Evolutionary conservation across 371 early-diverging fungal genomes (phyloP).

Genomic region (Coemansia sp.): DNA sequence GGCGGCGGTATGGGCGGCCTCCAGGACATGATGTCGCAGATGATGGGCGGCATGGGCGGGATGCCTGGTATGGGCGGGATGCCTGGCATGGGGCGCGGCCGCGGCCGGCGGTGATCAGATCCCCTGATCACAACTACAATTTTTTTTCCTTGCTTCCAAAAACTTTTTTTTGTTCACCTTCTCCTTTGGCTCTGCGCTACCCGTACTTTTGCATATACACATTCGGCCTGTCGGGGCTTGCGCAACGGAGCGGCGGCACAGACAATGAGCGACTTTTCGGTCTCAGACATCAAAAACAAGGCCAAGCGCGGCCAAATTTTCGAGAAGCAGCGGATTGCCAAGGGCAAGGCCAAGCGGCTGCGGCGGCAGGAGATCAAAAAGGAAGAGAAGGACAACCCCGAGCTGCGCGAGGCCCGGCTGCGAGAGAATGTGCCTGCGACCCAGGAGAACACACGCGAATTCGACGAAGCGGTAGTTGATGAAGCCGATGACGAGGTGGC

Average conservation of each 20-base stretch:
- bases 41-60: slow-evolving; percentile 39
- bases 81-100: background rate
- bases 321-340: slow-evolving; percentile 68
- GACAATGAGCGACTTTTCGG: background rate
- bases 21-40: slow-evolving; percentile 64
- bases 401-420: slow-evolving; percentile 85
- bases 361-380: slow-evolving; percentile 69
- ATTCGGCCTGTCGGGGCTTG: background rate
- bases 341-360: slow-evolving; percentile 74
- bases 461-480: slow-evolving; percentile 89
- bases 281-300: slow-evolving; percentile 63
- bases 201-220: background rate
- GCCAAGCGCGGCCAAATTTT: slow-evolving; percentile 76
- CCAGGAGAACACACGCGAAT: slow-evolving; percentile 88
- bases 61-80: background rate
- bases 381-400: slow-evolving; percentile 84
- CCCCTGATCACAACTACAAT: background rate
- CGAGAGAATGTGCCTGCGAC: slow-evolving; percentile 90
- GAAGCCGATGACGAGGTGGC: slow-evolving; percentile 73
- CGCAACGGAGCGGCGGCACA: background rate
- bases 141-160: background rate
- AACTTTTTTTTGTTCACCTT: background rate
- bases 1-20: slow-evolving; percentile 56
- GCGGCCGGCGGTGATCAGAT: background rate
- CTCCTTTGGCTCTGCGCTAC: background rate